A percentile compares a stretch with the other conserved stretches of the same genome.
Evolutionary conservation across 352 stramenopile species (phyloP).

Genomic region (Lagenidium giganteum): DNA sequence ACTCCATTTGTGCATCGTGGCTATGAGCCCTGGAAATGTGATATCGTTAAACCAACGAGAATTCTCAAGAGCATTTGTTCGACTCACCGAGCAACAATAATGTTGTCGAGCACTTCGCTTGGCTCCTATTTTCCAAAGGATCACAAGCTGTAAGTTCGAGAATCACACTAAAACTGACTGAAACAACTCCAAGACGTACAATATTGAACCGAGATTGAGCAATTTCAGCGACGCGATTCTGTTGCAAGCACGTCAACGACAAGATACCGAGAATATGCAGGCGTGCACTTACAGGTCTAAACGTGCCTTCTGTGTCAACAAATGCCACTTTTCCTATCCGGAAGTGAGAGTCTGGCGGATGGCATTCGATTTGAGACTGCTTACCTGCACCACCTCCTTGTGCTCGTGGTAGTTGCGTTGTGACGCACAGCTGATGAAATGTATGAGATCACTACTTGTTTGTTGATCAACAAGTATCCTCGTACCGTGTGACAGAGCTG

Average conservation of each 20-base stretch:
- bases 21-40: conserved; percentile 63
- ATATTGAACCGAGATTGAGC: conserved; percentile 77
- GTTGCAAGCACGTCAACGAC: conserved; percentile 3
- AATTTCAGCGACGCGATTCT: conserved; percentile 81
- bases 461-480: neutral
- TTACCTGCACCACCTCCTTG: no score
- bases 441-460: neutral
- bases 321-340: conserved; percentile 85
- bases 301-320: conserved; percentile 93
- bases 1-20: conserved; percentile 85
- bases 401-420: no score
- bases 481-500: conserved; percentile 89
- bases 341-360: conserved; percentile 4
- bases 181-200: conserved; percentile 20
- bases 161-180: no score
- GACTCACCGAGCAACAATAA: conserved; percentile 84
- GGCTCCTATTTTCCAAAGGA: conserved; percentile 62
- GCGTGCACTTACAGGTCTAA: conserved; percentile 59
- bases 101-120: conserved; percentile 90
- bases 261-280: neutral
- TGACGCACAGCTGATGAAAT: conserved; percentile 43
- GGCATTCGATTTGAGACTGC: no score
- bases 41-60: conserved; percentile 1
- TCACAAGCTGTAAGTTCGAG: neutral
- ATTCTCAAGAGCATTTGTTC: no score